Evolutionary conservation across 129 eudicot genomes (phyloP).

Genomic region (Erigeron canadensis): DNA sequence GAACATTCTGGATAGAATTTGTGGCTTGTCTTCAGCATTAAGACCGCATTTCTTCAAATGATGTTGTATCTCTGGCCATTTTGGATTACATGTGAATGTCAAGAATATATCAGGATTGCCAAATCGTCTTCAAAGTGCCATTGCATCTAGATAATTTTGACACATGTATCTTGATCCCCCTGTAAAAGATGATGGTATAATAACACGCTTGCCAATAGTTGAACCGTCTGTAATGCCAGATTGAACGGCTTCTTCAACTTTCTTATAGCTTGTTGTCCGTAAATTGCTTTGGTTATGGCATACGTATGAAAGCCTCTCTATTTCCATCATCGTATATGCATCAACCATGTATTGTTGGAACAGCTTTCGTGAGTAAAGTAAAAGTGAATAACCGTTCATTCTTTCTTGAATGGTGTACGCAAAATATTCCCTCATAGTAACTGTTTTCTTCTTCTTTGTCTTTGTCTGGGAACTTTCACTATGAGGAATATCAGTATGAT

Average conservation of each 20-base stretch:
- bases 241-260: no score
- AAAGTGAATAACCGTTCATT: neutral
- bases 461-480: neutral
- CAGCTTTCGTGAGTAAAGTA: neutral
- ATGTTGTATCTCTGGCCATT: neutral
- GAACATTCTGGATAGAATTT: neutral
- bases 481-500: neutral
- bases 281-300: constrained; percentile 3
- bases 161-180: constrained; percentile 10
- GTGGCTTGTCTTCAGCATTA: neutral
- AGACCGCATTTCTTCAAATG: neutral
- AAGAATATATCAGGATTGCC: neutral
- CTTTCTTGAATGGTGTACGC: constrained; percentile 14
- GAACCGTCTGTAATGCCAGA: neutral
- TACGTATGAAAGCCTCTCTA: neutral
- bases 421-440: constrained; percentile 20
- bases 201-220: neutral
- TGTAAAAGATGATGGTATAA: constrained; percentile 19
- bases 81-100: neutral
- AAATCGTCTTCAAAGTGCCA: neutral
- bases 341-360: constrained; percentile 27
- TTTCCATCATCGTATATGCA: neutral
- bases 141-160: constrained; percentile 12
- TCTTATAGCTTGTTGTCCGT: neutral
- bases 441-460: neutral